Evolutionary conservation across 306 rosid species (phyloP).

Genomic region (apple (Malus domestica)): DNA sequence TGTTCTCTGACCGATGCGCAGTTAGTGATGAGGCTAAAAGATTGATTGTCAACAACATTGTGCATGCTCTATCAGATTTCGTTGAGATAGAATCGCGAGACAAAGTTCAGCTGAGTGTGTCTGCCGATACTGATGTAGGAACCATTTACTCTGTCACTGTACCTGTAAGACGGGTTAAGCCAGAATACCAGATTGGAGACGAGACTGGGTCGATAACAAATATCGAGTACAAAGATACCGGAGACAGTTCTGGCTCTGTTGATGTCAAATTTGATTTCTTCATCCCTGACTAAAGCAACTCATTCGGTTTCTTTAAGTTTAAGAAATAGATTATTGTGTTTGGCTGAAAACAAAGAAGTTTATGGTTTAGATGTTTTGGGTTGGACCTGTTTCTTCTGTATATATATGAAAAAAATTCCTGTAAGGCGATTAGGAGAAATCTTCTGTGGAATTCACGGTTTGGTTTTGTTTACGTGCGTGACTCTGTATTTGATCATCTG

Average conservation of each 20-base stretch:
- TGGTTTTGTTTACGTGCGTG: not conserved
- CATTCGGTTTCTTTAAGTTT: not conserved
- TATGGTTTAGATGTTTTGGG: constrained; percentile 2
- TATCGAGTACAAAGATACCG: constrained; percentile 77
- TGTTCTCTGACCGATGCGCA: constrained; percentile 88
- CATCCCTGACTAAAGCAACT: constrained; percentile 36
- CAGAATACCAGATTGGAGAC: constrained; percentile 72
- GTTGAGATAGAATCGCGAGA: constrained; percentile 94
- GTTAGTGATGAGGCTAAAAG: constrained; percentile 90
- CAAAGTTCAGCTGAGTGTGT: constrained; percentile 86
- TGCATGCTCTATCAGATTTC: constrained; percentile 78
- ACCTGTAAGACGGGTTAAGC: constrained; percentile 88
- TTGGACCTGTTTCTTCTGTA: constrained; percentile 20
- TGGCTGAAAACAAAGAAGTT: not conserved
- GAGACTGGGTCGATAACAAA: constrained; percentile 75
- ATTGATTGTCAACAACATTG: constrained; percentile 73
- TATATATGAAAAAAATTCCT: constrained; percentile 14
- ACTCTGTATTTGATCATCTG: not conserved
- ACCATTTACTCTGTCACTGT: constrained; percentile 91
- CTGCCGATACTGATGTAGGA: constrained; percentile 81
- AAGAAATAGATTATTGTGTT: not conserved
- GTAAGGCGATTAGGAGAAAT: not conserved
- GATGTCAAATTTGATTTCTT: constrained; percentile 48
- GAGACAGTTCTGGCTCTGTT: constrained; percentile 65
- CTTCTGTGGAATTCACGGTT: constrained; percentile 3